Evolutionary conservation across 2,329 filamentous ascomycete species (phyloP).

Genomic region (Colletotrichum salicis): DNA sequence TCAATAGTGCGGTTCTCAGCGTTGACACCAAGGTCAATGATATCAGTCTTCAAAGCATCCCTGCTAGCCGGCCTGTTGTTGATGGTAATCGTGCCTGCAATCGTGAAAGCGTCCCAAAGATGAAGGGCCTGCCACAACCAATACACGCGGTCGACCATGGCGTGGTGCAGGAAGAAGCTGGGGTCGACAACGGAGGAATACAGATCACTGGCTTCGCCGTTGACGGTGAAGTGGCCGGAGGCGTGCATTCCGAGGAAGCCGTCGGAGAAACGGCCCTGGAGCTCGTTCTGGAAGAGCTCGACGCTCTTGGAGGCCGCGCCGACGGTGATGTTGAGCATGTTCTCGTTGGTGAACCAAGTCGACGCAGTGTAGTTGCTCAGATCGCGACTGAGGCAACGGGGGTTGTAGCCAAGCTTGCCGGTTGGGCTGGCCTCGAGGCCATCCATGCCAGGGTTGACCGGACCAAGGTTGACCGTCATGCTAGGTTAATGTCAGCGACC

Average conservation of each 20-base stretch:
- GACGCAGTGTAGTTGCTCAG: conserved; percentile 38
- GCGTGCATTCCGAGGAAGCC: conserved; percentile 40
- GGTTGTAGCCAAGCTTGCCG: conserved; percentile 39
- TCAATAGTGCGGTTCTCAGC: conserved; percentile 42
- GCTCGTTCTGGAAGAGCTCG: conserved; percentile 42
- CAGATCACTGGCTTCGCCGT: conserved; percentile 40
- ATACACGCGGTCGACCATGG: conserved; percentile 41
- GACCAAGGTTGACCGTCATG: conserved; percentile 44
- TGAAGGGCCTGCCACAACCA: conserved; percentile 44
- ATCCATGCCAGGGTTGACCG: conserved; percentile 38
- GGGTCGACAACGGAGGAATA: conserved; percentile 41
- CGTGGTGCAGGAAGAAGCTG: conserved; percentile 41
- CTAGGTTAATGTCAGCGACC: neutral
- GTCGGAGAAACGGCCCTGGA: conserved; percentile 43
- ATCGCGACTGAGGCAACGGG: conserved; percentile 47
- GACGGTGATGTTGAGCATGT: conserved; percentile 41
- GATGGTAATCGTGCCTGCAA: conserved; percentile 39
- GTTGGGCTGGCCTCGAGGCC: conserved; percentile 7
- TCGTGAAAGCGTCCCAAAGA: conserved; percentile 25
- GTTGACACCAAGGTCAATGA: conserved; percentile 41
- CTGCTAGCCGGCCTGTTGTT: conserved; percentile 38
- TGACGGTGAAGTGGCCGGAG: conserved; percentile 43
- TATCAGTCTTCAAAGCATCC: conserved; percentile 39
- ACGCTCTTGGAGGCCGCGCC: conserved; percentile 37
- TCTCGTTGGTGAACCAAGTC: conserved; percentile 37